Evolutionary conservation across 768 basidiomycete species (phyloP), one percentile per base, ranked within the genome.

Genomic region (Russula ochroleuca): DNA sequence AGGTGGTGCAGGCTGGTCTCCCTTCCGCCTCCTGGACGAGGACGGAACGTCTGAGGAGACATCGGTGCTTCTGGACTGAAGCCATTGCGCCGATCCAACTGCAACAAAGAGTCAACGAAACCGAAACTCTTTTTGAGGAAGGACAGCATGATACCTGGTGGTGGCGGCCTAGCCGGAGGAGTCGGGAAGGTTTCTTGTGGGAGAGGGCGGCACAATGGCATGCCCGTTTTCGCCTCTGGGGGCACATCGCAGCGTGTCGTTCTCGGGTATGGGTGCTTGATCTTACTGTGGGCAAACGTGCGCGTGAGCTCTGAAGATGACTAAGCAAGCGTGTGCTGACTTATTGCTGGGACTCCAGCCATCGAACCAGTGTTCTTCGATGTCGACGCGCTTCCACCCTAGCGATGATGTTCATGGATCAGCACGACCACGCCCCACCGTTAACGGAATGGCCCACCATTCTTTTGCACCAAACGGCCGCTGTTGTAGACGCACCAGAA

Each of bases 301-400:
- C n/a, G 67, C 57, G 33, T 48, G n/a, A 59, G 48, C 7, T 13
- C 6, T 54, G 35, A 51, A 33, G 14, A 47, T 63, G 56, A 48
- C 15, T 10, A 4, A 1, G n/a, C 33, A 19, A 35, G 14, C 28
- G n/a, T n/a, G n/a, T 11, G 59, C 72, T 38, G 38, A 74, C 78
- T 41, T 63, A 50, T 75, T 74, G 48, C 73, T 73, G 0, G 50
- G 72, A 11, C 23, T 64, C 72, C 71, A 73, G 8, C 70, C 72
- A 1, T 64, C 64, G 71, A 80, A 81, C 79, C 79, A 82, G 9
- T 64, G 49, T 14, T 81, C 79, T n/a, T 75, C 66, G 1, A 81
- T 72, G 37, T 76, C 72, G 21, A 81, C 73, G 13, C 78, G 75
- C 68, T 80, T 82, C 80, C 80, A 81, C 8, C 80, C 80, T 81